phyloP scores from a whole-genome alignment of 306 rosid genomes.

The Medicago ruthenica region DNA sequence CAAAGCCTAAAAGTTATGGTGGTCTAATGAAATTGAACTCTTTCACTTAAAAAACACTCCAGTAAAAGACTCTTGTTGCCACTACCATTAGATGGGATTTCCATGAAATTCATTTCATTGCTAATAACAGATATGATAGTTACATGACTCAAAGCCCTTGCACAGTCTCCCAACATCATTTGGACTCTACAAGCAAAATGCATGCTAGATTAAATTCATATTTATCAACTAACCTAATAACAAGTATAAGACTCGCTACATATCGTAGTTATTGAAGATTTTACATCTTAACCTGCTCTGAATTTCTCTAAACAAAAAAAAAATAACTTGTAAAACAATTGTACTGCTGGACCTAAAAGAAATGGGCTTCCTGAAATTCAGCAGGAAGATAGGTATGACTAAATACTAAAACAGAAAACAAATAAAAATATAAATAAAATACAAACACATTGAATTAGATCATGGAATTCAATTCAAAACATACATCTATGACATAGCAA shows the following conservation, averaged over 20 bases:
- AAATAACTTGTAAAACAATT: background rate
- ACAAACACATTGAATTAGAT: background rate
- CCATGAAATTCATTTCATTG: slow-evolving; percentile 48
- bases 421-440: background rate
- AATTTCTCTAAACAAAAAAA: background rate
- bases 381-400: background rate
- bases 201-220: background rate
- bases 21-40: background rate
- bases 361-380: background rate
- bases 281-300: background rate
- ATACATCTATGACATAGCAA: slow-evolving; percentile 9
- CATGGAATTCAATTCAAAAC: slow-evolving; percentile 13
- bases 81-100: slow-evolving; percentile 66
- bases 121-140: slow-evolving; percentile 29
- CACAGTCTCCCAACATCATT: slow-evolving; percentile 61
- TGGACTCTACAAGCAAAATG: slow-evolving; percentile 41
- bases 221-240: slow-evolving; percentile 19
- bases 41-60: background rate
- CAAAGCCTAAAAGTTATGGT: background rate
- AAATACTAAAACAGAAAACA: background rate
- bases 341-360: background rate
- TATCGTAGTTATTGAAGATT: background rate
- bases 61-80: background rate
- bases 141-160: slow-evolving; percentile 66
- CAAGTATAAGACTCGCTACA: background rate